Evolutionary conservation across 2,329 filamentous ascomycete genomes (phyloP), one percentile per base, ranked within the genome.

Genomic region (Pseudopyrenochaeta lycopersici): DNA sequence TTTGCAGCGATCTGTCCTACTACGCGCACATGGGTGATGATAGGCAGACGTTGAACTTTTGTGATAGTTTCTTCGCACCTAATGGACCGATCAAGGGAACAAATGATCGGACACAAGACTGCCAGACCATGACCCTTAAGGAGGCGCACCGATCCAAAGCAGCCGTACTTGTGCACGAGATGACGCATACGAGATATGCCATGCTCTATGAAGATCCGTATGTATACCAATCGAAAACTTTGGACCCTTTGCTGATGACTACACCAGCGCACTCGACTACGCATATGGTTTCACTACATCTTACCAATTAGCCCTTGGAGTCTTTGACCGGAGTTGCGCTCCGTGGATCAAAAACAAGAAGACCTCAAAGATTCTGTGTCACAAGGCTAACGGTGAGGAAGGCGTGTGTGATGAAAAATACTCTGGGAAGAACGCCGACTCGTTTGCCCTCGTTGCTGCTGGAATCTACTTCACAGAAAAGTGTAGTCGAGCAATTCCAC

Each of bases 21-120:
- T 41, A 41, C 29, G 47, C 47, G 17, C 47, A 50, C 40, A 50
- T 50, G 47, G 32, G 32, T 32, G 47, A 50, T 39, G 40, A 44
- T 6, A 50, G 31, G 47, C 43, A 15, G 27, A 40, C 35, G 30
- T 32, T 50, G 47, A 50, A 50, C 17, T 44, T 50, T 32, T 50
- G 47, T 31, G 36, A 50, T n/a, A 18, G 14, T 4, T 50, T 50
- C 27, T 50, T 50, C 18, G 20, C 30, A 14, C 6, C 39, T 21
- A 32, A 38, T 14, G 30, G 30, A 12, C 18, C 20, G 7, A 47
- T 47, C 31, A 47, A 38, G 17, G 20, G 29, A 9, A 47, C 44
- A 12, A 36, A 47, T 11, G 44, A 47, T 29, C 30, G 44, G 23
- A 18, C 17, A 35, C 30, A 40, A 14, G 29, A 50, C 15, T 50